phyloP scores from a whole-genome alignment of 2,329 filamentous ascomycete species.

The Seiridium cupressi region DNA sequence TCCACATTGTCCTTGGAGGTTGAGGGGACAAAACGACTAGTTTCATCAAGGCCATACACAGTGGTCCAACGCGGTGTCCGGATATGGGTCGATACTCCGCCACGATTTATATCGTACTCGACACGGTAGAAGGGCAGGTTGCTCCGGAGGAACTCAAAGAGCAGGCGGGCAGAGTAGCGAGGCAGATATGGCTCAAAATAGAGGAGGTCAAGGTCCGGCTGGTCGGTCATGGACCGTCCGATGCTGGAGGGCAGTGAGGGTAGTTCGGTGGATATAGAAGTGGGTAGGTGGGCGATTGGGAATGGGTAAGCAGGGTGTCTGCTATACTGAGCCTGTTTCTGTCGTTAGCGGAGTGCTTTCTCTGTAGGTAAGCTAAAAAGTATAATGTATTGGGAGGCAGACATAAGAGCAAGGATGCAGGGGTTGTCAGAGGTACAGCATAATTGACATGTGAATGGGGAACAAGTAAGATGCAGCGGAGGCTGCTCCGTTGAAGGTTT shows the following conservation, averaged over 20 bases:
- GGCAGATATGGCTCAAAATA: conserved; percentile 75
- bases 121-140: conserved; percentile 76
- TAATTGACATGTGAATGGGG: too few relatives aligned
- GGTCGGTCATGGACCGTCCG: conserved; percentile 59
- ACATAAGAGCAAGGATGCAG: too few relatives aligned
- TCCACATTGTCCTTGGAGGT: conserved; percentile 31
- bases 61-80: conserved; percentile 59
- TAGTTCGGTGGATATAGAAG: conserved; percentile 35
- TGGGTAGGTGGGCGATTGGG: conserved; percentile 43
- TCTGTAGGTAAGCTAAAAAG: neutral
- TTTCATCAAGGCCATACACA: conserved; percentile 60
- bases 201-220: conserved; percentile 69
- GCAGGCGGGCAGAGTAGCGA: conserved; percentile 47
- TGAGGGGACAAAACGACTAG: conserved; percentile 50
- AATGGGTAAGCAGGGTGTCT: conserved; percentile 48
- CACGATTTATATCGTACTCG: conserved; percentile 69
- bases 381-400: neutral
- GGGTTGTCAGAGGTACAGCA: too few relatives aligned
- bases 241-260: conserved; percentile 48
- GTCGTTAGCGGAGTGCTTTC: neutral
- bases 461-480: too few relatives aligned
- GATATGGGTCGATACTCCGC: conserved; percentile 60
- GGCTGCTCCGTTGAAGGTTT: too few relatives aligned
- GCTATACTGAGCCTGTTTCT: conserved; percentile 22
- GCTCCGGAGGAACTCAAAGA: conserved; percentile 71